phyloP scores from a whole-genome alignment of 495 filamentous ascomycete species.

The Acidiella bohemica region DNA sequence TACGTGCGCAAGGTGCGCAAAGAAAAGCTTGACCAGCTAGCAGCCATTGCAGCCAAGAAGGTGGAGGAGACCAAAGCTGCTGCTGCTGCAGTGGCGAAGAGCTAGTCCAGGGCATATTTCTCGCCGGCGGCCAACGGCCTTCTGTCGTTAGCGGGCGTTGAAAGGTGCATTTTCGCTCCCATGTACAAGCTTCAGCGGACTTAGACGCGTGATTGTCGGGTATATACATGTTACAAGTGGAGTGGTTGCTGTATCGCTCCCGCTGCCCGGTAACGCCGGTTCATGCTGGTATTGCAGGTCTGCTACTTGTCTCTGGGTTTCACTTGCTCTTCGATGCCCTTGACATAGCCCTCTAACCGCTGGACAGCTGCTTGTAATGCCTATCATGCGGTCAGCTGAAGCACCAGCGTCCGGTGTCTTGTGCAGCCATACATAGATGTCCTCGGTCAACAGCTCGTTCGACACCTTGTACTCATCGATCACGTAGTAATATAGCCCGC shows the following conservation, averaged over 20 bases:
- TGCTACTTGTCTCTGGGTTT: constrained; percentile 49
- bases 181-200: too few relatives aligned
- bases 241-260: background rate
- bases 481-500: constrained; percentile 77
- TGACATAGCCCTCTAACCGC: constrained; percentile 70
- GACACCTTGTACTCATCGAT: constrained; percentile 84
- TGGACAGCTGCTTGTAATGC: constrained; percentile 77
- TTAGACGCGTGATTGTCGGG: too few relatives aligned
- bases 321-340: constrained; percentile 68
- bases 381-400: too few relatives aligned
- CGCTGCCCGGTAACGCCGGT: too few relatives aligned
- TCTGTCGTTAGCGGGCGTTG: constrained; percentile 1
- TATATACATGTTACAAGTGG: constrained; percentile 2
- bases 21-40: constrained; percentile 56
- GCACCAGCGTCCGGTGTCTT: too few relatives aligned
- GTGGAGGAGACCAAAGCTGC: constrained; percentile 26
- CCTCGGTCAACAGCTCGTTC: constrained; percentile 87
- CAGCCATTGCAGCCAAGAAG: constrained; percentile 41
- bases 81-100: background rate
- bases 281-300: background rate
- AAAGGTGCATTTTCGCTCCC: too few relatives aligned
- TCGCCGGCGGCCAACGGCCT: background rate
- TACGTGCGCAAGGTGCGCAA: constrained; percentile 59
- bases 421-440: constrained; percentile 61
- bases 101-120: background rate